Evolutionary conservation across 495 filamentous ascomycete species (phyloP).

Genomic region (Hypoxylon subgilvum): DNA sequence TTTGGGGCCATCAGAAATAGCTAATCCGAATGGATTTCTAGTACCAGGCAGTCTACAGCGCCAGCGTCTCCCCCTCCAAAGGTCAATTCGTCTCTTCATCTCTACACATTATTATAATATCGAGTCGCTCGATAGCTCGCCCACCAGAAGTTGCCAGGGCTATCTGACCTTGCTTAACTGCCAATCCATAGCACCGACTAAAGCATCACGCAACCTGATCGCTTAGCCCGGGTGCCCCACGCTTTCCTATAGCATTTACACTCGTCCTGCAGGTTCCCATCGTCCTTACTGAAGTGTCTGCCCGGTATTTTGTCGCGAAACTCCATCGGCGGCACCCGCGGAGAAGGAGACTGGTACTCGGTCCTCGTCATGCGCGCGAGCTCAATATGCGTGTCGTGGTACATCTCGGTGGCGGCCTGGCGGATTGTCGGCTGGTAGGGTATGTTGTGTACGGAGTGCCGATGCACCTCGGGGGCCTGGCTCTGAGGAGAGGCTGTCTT

Average conservation of each 20-base stretch:
- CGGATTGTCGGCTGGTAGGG: background rate
- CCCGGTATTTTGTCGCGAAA: constrained; percentile 8
- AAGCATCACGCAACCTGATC: background rate
- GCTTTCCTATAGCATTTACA: background rate
- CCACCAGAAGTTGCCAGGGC: too few species aligned
- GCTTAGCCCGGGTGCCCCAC: background rate
- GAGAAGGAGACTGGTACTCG: background rate
- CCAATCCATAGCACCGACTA: background rate
- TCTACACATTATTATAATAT: too few species aligned
- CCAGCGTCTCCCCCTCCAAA: too few species aligned
- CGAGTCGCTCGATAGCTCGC: too few species aligned
- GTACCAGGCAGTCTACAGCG: too few species aligned
- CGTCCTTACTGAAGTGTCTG: background rate
- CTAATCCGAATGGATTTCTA: too few species aligned
- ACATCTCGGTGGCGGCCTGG: constrained; percentile 6
- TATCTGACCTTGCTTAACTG: too few species aligned
- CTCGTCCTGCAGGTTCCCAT: background rate
- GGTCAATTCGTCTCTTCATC: too few species aligned
- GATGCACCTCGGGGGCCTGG: background rate
- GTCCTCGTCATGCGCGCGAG: background rate
- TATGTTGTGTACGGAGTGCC: background rate
- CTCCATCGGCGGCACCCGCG: background rate
- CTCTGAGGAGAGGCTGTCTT: background rate
- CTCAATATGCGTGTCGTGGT: constrained; percentile 11
- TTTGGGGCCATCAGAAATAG: too few species aligned